A percentile compares a stretch with the other conserved stretches of the same genome.
phyloP scores from a whole-genome alignment of 257 asterid species.

The Scutellaria minor region DNA sequence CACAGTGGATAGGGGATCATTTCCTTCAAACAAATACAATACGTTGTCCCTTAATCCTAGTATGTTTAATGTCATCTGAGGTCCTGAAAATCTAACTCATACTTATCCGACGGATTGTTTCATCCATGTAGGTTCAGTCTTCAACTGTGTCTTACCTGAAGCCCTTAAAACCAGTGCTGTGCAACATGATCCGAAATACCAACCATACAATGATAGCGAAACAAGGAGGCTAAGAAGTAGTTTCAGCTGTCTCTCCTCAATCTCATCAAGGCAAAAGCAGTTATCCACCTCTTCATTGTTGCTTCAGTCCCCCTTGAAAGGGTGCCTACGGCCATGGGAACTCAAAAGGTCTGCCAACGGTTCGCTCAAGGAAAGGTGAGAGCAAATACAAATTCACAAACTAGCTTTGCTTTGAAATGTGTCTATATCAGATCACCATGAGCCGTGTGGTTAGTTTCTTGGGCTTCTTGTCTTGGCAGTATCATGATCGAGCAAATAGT shows the following conservation, averaged over 20 bases:
- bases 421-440: background rate
- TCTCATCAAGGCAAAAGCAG: slow-evolving; percentile 83
- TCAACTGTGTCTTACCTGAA: slow-evolving; percentile 81
- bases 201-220: slow-evolving; percentile 53
- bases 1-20: no score
- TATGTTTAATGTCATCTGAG: background rate
- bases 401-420: slow-evolving; percentile 2
- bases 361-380: slow-evolving; percentile 59
- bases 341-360: slow-evolving; percentile 57
- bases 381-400: background rate
- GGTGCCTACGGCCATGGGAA: slow-evolving; percentile 76
- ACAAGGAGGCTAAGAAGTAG: slow-evolving; percentile 72
- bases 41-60: background rate
- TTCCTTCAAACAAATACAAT: background rate
- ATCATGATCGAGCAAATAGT: slow-evolving; percentile 21
- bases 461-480: no score
- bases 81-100: background rate
- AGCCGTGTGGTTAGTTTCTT: background rate
- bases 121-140: slow-evolving; percentile 59
- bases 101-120: background rate
- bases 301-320: slow-evolving; percentile 77
- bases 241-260: slow-evolving; percentile 79
- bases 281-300: slow-evolving; percentile 70
- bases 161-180: slow-evolving; percentile 72
- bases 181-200: slow-evolving; percentile 61